Conservation (phyloP, 176 grass and related monocot species). For the Typha latifolia region DNA sequence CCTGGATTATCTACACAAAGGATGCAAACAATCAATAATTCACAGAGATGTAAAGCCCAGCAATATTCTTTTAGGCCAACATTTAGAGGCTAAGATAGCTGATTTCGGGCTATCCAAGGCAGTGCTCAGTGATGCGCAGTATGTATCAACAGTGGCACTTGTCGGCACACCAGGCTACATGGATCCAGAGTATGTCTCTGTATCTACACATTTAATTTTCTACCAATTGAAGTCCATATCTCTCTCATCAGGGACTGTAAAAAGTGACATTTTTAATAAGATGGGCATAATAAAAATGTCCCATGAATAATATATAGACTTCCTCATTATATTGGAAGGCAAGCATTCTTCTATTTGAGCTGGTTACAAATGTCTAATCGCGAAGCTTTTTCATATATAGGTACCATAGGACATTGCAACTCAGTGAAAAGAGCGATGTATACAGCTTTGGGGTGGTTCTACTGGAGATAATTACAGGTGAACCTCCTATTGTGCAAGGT, state of each 20-base stretch:
- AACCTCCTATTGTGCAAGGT: conserved; percentile 20
- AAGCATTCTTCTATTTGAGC: too few species aligned
- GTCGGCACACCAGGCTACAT: conserved; percentile 27
- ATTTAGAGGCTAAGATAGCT: conserved; percentile 24
- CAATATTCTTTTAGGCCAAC: conserved; percentile 28
- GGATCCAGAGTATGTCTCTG: conserved; percentile 19
- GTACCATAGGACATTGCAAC: conserved; percentile 35
- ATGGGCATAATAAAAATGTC: too few species aligned
- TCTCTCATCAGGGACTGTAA: too few species aligned
- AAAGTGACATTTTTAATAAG: too few species aligned
- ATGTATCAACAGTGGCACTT: neutral
- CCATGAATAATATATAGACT: too few species aligned
- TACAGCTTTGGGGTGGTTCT: conserved; percentile 55
- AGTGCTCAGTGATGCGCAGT: neutral
- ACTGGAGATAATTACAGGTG: conserved; percentile 40
- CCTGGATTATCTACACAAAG: conserved; percentile 28
- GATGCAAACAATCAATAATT: conserved; percentile 3
- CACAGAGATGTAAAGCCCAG: conserved; percentile 27
- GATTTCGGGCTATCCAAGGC: conserved; percentile 28
- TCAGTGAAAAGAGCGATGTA: conserved; percentile 48
- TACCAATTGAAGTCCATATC: too few species aligned
- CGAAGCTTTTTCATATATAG: conserved; percentile 3
- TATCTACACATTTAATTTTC: too few species aligned
- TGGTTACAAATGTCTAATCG: too few species aligned
- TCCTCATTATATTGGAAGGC: too few species aligned